Evolutionary conservation across 176 grass and related monocot species (phyloP), one percentile per base, ranked within the genome.

Genomic region (Tillandsia leiboldiana): DNA sequence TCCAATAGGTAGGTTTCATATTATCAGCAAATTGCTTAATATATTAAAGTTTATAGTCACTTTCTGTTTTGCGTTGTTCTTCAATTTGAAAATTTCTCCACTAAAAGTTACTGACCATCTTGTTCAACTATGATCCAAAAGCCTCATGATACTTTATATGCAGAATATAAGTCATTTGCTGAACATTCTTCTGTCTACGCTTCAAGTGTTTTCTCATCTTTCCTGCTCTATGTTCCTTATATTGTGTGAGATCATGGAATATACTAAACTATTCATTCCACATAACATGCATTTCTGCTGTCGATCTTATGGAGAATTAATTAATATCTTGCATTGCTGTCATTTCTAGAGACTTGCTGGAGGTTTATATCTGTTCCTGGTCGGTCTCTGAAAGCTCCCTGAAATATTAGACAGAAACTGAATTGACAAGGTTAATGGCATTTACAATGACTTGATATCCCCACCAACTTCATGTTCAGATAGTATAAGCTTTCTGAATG

Each of bases 1-100:
- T 12, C 84, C 77, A 76, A 42, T 28, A 65, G 83, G 92, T 96
- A 75, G 3, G 80, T 47, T 51, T 54, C 75, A 27, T 8, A 66
- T 50, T 53, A 17, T 64, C 22, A 3, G 33, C 33, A 42, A 42
- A 42, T 6, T 42, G 33, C 54, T 59, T 17, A 18, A 59, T 59
- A 56, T 59, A 59, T 59, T 14, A 59, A 8, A 59, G n/a, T 59
- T 42, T 42, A 59, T 17, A 59, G 20, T 8, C 20, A 8, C 18
- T 58, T 22, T 8, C n/a, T 59, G n/a, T 20, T 59, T 12, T n/a
- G 11, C 6, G 15, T 12, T 56, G 15, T 56, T 56, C 20, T 0
- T 59, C 20, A 9, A 1, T 59, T 59, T 59, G 14, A 59, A 59
- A 17, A 58, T 58, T 58, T 58, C 10, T 58, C 54, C 14, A 20